Conservation (phyloP, 2,329 filamentous ascomycete genomes). For the Talaromyces albobiverticillius region DNA sequence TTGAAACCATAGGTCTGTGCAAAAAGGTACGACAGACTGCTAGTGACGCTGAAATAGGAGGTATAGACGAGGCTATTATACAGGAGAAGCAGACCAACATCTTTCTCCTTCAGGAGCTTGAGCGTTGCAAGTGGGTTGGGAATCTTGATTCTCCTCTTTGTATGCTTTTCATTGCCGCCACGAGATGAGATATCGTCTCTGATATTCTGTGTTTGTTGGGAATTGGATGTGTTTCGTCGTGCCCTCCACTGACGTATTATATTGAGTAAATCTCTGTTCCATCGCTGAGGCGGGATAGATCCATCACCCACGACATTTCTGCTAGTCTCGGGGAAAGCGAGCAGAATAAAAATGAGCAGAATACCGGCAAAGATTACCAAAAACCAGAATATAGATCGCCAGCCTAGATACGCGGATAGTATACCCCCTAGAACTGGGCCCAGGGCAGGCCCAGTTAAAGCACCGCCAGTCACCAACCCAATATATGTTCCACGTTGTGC, state of each 20-base stretch:
- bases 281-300: constrained; percentile 30
- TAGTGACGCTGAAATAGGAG: constrained; percentile 41
- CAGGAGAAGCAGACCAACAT: constrained; percentile 36
- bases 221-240: no score
- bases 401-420: constrained; percentile 34
- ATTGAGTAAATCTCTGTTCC: constrained; percentile 31
- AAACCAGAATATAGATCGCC: constrained; percentile 39
- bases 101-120: constrained; percentile 29
- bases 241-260: no score
- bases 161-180: not conserved
- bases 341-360: constrained; percentile 32
- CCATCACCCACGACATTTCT: constrained; percentile 38
- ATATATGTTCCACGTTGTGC: constrained; percentile 41
- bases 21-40: constrained; percentile 36
- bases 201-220: constrained; percentile 11
- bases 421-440: constrained; percentile 35
- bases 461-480: constrained; percentile 26
- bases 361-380: constrained; percentile 28
- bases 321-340: constrained; percentile 36
- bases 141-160: not conserved
- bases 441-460: constrained; percentile 25
- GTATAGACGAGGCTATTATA: constrained; percentile 37
- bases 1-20: constrained; percentile 35
- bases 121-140: constrained; percentile 40
- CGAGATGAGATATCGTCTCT: no score